Base-by-base conservation (phyloP, 768 basidiomycete species). In the Mycena latifolia region DNA sequence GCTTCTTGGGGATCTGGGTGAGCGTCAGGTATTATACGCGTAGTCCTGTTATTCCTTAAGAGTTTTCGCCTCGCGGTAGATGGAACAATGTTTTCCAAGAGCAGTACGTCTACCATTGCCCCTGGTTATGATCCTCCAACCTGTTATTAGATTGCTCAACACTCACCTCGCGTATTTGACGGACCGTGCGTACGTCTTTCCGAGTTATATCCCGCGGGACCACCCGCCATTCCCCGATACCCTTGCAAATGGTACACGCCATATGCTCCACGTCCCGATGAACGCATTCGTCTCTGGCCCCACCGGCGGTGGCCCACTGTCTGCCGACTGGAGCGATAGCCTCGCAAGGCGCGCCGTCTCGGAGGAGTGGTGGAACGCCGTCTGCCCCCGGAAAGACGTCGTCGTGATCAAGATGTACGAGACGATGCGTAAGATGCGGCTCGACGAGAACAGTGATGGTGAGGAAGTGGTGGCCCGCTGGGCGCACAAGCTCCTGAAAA, bases 251-350 rank as follows among this genome's bases (percentile, higher is more conserved):
- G 67, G 67, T 25, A 64, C 56, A 5, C 50, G 67, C 2, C 39
- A 63, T 28, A 29, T 50, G 52, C 53, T 68, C 1, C 24, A 64
- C 5, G 28, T 68, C 12, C 62, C 67, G 1, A 63, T 68, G 54
- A 68, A 68, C 56, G 67, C 67, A 9, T 46, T 68, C 18, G 33
- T 52, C n/a, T 39, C 57, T 2, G 67, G 67, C 2, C 67, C 67
- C 12, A 63, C 58, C 3, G 67, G 45, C 22, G 62, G 67, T 3
- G 67, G 67, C 1, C 39, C 61, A 1, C 41, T 59, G 0, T 43
- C 39, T 11, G 3, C 37, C 24, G 25, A n/a, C 33, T 25, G 2
- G 6, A 18, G 14, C 18, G 56, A 47, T 33, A 7, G 15, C 15
- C 12, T 61, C 20, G 20, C 20, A 39, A 43, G 43, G 28, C 52